Evolutionary conservation across 2,329 filamentous ascomycete genomes (phyloP).

Genomic region (Sphaerulina musiva): DNA sequence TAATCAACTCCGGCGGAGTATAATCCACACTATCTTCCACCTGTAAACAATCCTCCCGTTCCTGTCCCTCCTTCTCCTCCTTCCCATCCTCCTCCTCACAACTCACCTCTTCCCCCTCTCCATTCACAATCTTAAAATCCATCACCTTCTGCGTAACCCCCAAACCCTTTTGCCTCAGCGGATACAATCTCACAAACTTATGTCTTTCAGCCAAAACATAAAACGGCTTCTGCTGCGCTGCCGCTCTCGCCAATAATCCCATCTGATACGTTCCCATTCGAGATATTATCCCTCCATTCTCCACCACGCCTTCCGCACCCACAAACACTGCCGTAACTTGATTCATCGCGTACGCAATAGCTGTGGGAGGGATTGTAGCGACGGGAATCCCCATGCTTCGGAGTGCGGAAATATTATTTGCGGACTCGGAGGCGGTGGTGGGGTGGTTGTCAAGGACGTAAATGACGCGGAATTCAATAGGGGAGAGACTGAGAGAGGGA

Average conservation of each 20-base stretch:
- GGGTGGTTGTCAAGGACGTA: constrained; percentile 48
- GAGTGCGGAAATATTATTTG: constrained; percentile 63
- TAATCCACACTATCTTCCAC: constrained; percentile 54
- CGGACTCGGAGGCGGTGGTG: constrained; percentile 53
- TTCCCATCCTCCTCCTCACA: constrained; percentile 22
- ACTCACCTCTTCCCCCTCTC: constrained; percentile 12
- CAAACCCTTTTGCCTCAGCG: constrained; percentile 72
- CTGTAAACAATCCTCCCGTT: constrained; percentile 25
- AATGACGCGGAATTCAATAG: constrained; percentile 73
- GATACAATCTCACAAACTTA: constrained; percentile 88
- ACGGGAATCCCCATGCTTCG: constrained; percentile 72
- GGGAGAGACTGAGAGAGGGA: too few relatives aligned
- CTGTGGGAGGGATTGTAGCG: constrained; percentile 68
- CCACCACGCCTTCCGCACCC: constrained; percentile 75
- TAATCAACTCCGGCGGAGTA: constrained; percentile 62
- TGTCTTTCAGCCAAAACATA: constrained; percentile 93
- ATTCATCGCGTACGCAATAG: constrained; percentile 71
- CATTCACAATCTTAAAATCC: constrained; percentile 55
- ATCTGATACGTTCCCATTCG: constrained; percentile 83
- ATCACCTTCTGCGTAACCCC: constrained; percentile 73
- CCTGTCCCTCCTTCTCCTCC: constrained; percentile 27
- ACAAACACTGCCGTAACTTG: constrained; percentile 64
- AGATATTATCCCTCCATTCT: constrained; percentile 89
- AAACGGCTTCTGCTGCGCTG: constrained; percentile 59
- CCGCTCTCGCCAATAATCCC: constrained; percentile 67